A percentile compares a stretch with the other conserved stretches of the same genome.
Conservation (phyloP, 352 stramenopile genomes). For the Peronospora destructor region DNA sequence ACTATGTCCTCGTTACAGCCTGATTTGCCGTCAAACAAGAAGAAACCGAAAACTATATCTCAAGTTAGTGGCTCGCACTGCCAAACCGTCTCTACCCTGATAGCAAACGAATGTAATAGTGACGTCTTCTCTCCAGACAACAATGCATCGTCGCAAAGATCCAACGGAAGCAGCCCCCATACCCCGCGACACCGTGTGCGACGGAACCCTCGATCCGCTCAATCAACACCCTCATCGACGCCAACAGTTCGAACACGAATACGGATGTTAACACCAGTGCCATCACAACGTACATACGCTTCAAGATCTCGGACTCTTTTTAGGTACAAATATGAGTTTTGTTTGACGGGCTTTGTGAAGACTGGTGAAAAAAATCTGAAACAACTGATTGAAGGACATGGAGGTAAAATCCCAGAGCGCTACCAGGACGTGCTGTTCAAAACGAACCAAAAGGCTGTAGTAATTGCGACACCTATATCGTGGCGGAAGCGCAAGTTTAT, state of each 20-base stretch:
- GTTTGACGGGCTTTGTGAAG: slow-evolving; percentile 59
- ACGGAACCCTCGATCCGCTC: slow-evolving; percentile 15
- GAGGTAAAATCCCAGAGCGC: slow-evolving; percentile 45
- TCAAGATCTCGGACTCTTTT: slow-evolving; percentile 57
- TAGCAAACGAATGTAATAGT: slow-evolving; percentile 17
- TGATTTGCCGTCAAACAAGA: slow-evolving; percentile 5
- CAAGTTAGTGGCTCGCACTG: slow-evolving; percentile 4
- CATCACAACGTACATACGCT: slow-evolving; percentile 36
- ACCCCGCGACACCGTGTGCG: slow-evolving; percentile 19
- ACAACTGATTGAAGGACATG: slow-evolving; percentile 59
- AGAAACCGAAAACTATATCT: slow-evolving; percentile 14
- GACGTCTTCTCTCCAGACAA: slow-evolving; percentile 9
- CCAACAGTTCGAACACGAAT: slow-evolving; percentile 45
- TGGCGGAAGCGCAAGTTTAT: slow-evolving; percentile 82
- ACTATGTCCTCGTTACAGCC: slow-evolving; percentile 1
- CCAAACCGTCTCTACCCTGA: slow-evolving; percentile 10
- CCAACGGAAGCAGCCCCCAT: slow-evolving; percentile 1
- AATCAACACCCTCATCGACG: slow-evolving; percentile 35
- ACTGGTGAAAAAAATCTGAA: slow-evolving; percentile 42
- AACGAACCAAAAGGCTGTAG: slow-evolving; percentile 46
- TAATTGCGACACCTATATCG: slow-evolving; percentile 66
- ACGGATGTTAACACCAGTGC: slow-evolving; percentile 41
- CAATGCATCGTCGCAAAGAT: slow-evolving; percentile 6
- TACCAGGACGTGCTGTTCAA: slow-evolving; percentile 45
- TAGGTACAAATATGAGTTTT: slow-evolving; percentile 73